These are phyloP conservation scores for Fusarium transvaalense DNA, from an alignment of 2,329 filamentous ascomycete species.

Conservation along the genomic window DNA sequence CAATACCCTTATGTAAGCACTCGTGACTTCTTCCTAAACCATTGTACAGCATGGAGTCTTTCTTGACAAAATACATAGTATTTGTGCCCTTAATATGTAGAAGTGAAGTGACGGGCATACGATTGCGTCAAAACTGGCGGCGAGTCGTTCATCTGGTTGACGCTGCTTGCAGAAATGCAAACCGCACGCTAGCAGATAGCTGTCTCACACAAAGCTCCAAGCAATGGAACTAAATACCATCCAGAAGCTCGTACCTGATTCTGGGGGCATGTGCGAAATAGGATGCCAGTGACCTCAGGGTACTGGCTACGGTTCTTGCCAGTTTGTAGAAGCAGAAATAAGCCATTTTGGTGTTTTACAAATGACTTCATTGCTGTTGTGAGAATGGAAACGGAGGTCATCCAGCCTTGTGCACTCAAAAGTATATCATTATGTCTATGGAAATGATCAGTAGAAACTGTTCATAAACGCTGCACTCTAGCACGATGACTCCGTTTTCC, in stretches of 20 bases:
- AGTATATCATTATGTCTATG: not conserved
- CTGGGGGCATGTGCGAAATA: no score
- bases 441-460: not conserved
- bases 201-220: no score
- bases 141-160: not conserved
- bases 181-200: no score
- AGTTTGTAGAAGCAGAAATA: no score
- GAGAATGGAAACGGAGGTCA: not conserved
- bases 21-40: not conserved
- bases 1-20: slow-evolving; percentile 17
- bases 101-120: not conserved
- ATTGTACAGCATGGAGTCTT: not conserved
- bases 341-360: no score
- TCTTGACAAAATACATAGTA: no score
- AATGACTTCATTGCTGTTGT: not conserved
- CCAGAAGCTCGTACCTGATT: no score
- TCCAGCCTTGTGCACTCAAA: not conserved
- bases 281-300: no score
- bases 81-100: no score
- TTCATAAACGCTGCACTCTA: not conserved
- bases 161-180: not conserved
- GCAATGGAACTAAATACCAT: no score
- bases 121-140: not conserved
- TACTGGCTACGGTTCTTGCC: no score
- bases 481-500: not conserved